Evolutionary conservation across 306 rosid genomes (phyloP), one percentile per base, ranked within the genome.

Genomic region (Vicia sativa): DNA sequence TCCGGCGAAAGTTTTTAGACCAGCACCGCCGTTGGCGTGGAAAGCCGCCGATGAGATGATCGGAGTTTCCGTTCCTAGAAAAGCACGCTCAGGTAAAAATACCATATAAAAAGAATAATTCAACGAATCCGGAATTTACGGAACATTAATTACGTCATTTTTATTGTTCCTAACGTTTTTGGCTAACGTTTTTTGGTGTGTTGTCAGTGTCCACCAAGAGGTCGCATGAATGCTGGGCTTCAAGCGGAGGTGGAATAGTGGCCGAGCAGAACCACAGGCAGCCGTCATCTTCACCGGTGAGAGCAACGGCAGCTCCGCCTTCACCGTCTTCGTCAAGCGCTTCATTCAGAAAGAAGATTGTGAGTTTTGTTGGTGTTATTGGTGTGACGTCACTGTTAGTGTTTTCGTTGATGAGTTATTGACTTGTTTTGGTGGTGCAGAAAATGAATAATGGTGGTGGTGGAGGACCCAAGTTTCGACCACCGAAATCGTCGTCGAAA

Each of bases 31-130:
- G 71, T 21, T 71, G 74, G 67, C 86, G 76, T 90, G 87, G 97
- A 95, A 88, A 72, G 86, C 88, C 55, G 84, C 99, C 72, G 97
- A 95, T 60, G 99, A 95, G 66, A 95, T 90, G 99, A 95, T 95
- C 82, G 96, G 99, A 10, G 96, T 88, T 16, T 62, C 87, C 26
- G 92, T 95, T 4, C 99, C 99, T 0, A 81, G 99, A 49, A 95
- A 84, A 71, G 97, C 99, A 67, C 99, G 99, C 67, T 87, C 99
- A 76, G 99, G 99, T 95, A 50, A 42, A 59, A 26, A 9, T 88
- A 53, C n/a, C n/a, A n/a, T n/a, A 21, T 21, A 37, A 58, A 14
- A 12, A 6, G 9, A 44, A 11, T 3, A 14, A 65, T 21, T 1
- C 25, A 53, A 18, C n/a, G 16, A 53, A 52, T 21, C 48, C 52